A percentile compares a stretch with the other conserved stretches of the same genome.
phyloP scores from a whole-genome alignment of 2,329 filamentous ascomycete genomes.

The Rhynchosporium secalis region DNA sequence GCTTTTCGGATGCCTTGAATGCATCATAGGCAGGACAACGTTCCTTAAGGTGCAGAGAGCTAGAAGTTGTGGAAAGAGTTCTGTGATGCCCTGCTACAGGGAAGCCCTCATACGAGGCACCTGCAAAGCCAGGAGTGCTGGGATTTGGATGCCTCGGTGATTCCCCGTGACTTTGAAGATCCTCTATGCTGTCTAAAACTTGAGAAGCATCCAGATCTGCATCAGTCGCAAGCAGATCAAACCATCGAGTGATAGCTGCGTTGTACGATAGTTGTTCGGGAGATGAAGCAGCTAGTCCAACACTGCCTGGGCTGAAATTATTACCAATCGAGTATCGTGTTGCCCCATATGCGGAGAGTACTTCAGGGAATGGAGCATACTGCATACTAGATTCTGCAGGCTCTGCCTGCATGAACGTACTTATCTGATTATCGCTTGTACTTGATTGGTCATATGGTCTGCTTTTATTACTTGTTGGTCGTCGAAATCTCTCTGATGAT shows the following conservation, averaged over 20 bases:
- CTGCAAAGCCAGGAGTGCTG: constrained; percentile 11
- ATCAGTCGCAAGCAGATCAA: constrained; percentile 21
- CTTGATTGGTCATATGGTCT: too few species aligned
- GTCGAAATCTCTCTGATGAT: too few species aligned
- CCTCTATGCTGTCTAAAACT: constrained; percentile 5
- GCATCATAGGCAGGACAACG: constrained; percentile 15
- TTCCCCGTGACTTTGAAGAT: neutral
- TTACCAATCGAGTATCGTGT: constrained; percentile 15
- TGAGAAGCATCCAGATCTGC: constrained; percentile 13
- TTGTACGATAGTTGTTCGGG: constrained; percentile 16
- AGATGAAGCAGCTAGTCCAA: constrained; percentile 8
- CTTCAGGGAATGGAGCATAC: too few species aligned
- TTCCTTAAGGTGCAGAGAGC: constrained; percentile 21
- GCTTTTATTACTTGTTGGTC: too few species aligned
- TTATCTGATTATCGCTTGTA: too few species aligned
- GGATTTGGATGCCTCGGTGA: constrained; percentile 11
- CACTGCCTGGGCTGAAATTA: constrained; percentile 1
- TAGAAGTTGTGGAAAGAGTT: constrained; percentile 10
- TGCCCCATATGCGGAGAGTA: too few species aligned
- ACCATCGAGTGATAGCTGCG: constrained; percentile 22
- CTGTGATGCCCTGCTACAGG: neutral
- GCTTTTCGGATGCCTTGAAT: constrained; percentile 9
- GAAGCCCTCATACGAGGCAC: neutral
- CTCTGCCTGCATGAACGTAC: too few species aligned
- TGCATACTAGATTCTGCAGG: too few species aligned